Evolutionary conservation across 2,329 filamentous ascomycete genomes (phyloP).

Genomic region (Aspergillus uvarum): DNA sequence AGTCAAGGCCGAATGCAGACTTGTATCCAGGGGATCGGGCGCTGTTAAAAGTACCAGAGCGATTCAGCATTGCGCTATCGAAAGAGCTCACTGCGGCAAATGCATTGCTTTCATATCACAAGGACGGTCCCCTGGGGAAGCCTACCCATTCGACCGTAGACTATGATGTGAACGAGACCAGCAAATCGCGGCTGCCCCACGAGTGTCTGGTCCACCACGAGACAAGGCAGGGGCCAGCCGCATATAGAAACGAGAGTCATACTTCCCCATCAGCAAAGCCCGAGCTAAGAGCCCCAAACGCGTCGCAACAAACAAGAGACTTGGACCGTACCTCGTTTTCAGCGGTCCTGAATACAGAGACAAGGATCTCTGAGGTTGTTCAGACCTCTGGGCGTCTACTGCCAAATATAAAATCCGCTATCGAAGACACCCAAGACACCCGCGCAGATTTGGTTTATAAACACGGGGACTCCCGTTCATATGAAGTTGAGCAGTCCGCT

Average conservation of each 20-base stretch:
- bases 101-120: slow-evolving; percentile 15
- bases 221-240: not conserved
- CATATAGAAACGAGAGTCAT: slow-evolving; percentile 1
- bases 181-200: not conserved
- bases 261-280: not conserved
- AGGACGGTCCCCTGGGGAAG: slow-evolving; percentile 3
- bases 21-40: slow-evolving; percentile 16
- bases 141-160: slow-evolving; percentile 20
- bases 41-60: slow-evolving; percentile 28
- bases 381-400: not conserved
- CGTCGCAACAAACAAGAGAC: slow-evolving; percentile 14
- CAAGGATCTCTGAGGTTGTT: slow-evolving; percentile 9
- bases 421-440: not conserved
- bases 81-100: slow-evolving; percentile 28
- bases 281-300: not conserved
- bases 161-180: slow-evolving; percentile 1
- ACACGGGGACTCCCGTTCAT: not conserved
- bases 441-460: not conserved
- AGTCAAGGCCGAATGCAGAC: slow-evolving; percentile 6
- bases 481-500: not conserved
- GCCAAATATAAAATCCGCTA: slow-evolving; percentile 1
- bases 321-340: slow-evolving; percentile 28
- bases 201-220: not conserved
- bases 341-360: slow-evolving; percentile 24
- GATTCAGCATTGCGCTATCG: slow-evolving; percentile 32